Evolutionary conservation across 768 basidiomycete genomes (phyloP), one percentile per base, ranked within the genome.

Genomic region (Suillus clintonianus): DNA sequence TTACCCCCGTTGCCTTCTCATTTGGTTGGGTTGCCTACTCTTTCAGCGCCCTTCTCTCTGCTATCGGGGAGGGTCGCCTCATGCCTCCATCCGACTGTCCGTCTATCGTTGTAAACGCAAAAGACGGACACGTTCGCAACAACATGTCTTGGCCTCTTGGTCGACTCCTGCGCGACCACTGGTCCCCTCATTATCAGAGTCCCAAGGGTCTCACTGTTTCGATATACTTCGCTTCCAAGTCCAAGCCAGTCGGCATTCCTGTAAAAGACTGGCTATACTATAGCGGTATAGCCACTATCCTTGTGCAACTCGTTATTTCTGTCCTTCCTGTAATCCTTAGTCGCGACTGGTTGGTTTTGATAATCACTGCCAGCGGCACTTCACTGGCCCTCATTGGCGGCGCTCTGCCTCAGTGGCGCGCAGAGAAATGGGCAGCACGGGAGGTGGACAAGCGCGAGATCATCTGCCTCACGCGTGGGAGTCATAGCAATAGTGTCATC

Each of bases 1-100:
- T 77, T 59, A 64, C 68, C 19, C 76, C 76, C 10, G 71, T 76
- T 43, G 72, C 74, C 17, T 76, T 76, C 64, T 73, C 70, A 9
- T 77, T 77, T 62, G 75, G 77, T 22, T 77, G 72, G 76, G 72
- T 77, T 27, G 70, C 72, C 14, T 78, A 76, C 50, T 69, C 73
- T 5, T 63, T 78, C 62, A 64, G 61, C 45, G 68, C 71, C 42
- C 62, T 76, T 50, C 62, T 72, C 11, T 64, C 67, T 39, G 43
- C 43, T 45, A 8, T 45, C 4, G 43, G 43, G n/a, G 43, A 45
- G n/a, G 43, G 43, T n/a, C n/a, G 43, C 9, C 43, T 45, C 22
- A 45, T 45, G n/a, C 43, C 43, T 8, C 43, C 43, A n/a, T 45
- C 43, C 10, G 43, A 45, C 43, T 45, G 43, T 45, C 43, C 43